A percentile compares a stretch with the other conserved stretches of the same genome.
Conservation (phyloP, 139 green algal genomes). For the Chlamydomonas applanata region DNA sequence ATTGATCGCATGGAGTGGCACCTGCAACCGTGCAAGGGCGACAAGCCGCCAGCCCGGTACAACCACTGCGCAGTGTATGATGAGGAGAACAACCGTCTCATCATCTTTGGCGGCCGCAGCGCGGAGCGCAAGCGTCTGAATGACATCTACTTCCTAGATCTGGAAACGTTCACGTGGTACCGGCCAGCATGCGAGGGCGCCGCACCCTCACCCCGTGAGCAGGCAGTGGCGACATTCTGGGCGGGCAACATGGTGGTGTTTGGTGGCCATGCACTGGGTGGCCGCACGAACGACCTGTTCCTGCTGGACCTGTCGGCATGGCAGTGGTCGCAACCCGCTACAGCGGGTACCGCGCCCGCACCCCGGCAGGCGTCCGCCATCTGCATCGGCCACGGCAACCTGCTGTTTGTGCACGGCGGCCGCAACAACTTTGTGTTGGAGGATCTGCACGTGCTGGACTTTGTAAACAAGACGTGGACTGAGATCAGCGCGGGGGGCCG, state of each 20-base stretch:
- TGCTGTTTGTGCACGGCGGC: conserved; percentile 77
- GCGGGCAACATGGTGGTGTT: conserved; percentile 75
- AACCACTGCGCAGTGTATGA: conserved; percentile 65
- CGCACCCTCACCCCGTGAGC: conserved; percentile 53
- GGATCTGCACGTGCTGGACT: conserved; percentile 76
- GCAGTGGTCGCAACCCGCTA: conserved; percentile 68
- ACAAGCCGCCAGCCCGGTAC: conserved; percentile 49
- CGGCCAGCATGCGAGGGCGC: conserved; percentile 43
- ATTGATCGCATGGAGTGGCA: conserved; percentile 82
- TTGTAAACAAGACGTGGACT: conserved; percentile 61
- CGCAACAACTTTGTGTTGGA: conserved; percentile 83
- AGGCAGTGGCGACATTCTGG: conserved; percentile 53
- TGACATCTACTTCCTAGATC: conserved; percentile 72
- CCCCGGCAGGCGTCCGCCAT: conserved; percentile 71
- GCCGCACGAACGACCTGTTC: conserved; percentile 80
- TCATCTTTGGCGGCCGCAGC: conserved; percentile 81
- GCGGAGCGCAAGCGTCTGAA: conserved; percentile 69
- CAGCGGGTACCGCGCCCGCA: conserved; percentile 63
- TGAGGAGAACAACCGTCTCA: conserved; percentile 57
- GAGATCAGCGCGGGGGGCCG: conserved; percentile 43
- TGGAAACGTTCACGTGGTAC: conserved; percentile 66
- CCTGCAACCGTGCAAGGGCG: conserved; percentile 58
- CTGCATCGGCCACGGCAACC: conserved; percentile 50
- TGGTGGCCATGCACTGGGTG: conserved; percentile 63
- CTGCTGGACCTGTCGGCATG: conserved; percentile 73